Conservation (phyloP, 257 asterid species). For the Salvia hispanica region DNA sequence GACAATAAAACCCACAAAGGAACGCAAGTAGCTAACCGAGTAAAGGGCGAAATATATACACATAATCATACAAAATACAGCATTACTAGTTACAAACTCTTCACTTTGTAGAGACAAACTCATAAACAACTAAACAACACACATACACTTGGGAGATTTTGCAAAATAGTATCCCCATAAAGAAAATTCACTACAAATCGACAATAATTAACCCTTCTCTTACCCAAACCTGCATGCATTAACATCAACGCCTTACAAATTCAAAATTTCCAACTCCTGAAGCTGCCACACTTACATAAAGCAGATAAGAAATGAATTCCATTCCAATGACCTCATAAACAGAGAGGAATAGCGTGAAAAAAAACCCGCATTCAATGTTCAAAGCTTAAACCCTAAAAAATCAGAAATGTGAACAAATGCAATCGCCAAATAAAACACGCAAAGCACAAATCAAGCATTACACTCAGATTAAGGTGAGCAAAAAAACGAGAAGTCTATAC, state of each 20-base stretch:
- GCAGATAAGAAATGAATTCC: background rate
- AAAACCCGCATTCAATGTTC: conserved; percentile 10
- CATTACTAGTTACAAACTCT: background rate
- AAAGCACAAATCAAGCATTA: conserved; percentile 19
- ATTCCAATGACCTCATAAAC: background rate
- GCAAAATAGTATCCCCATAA: background rate
- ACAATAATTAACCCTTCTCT: background rate
- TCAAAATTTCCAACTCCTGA: conserved; percentile 3
- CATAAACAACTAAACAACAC: background rate
- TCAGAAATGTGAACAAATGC: background rate
- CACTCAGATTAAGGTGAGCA: conserved; percentile 35
- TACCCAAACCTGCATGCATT: conserved; percentile 34
- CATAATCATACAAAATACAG: background rate
- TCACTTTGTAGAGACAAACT: background rate
- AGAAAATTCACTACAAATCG: background rate
- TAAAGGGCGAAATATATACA: background rate
- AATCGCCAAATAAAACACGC: conserved; percentile 21
- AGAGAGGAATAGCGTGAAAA: background rate
- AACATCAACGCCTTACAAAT: conserved; percentile 11
- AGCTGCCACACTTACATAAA: conserved; percentile 17
- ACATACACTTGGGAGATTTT: background rate
- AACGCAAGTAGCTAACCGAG: conserved; percentile 7
- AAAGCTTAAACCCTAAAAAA: conserved; percentile 41
- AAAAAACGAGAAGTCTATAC: background rate
- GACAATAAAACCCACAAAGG: conserved; percentile 4